Evolutionary conservation across 306 rosid species (phyloP).

Genomic region (Pyrus pyrifolia): DNA sequence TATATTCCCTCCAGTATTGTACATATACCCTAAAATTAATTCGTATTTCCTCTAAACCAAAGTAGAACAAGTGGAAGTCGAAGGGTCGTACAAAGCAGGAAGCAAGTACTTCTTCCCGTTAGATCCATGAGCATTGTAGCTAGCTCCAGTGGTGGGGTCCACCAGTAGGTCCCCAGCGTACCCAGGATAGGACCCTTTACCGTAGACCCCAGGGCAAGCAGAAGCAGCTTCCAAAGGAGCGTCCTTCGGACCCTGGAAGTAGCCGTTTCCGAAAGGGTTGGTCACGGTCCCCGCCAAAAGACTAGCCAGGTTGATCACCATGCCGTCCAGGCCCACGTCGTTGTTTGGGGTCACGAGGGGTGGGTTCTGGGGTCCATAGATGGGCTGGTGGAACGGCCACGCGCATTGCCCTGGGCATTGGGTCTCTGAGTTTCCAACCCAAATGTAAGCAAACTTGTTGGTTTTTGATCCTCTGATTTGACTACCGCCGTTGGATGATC

Average conservation of each 20-base stretch:
- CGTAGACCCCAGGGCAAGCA: conserved; percentile 52
- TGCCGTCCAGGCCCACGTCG: conserved; percentile 62
- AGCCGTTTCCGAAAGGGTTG: conserved; percentile 56
- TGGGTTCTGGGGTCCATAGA: conserved; percentile 49
- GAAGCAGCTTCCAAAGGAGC: conserved; percentile 61
- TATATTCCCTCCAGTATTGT: not conserved
- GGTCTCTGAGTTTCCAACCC: conserved; percentile 61
- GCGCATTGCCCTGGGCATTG: conserved; percentile 69
- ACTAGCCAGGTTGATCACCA: conserved; percentile 48
- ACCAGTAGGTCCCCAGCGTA: conserved; percentile 40
- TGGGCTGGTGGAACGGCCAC: conserved; percentile 61
- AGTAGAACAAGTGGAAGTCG: conserved; percentile 41
- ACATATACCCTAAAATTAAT: not conserved
- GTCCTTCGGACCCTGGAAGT: conserved; percentile 55
- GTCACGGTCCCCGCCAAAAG: conserved; percentile 49
- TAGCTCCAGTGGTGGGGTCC: conserved; percentile 36
- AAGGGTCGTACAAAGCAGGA: conserved; percentile 52
- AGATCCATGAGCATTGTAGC: conserved; percentile 48
- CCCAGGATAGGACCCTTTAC: conserved; percentile 58
- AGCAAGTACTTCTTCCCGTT: conserved; percentile 50
- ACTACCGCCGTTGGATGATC: conserved; percentile 1
- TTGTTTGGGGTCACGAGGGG: conserved; percentile 54
- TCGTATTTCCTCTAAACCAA: conserved; percentile 8
- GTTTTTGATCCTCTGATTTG: conserved; percentile 13
- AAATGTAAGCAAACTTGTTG: conserved; percentile 32